Base-by-base conservation (phyloP, 352 stramenopile species). In the Phytophthora podocarpi region DNA sequence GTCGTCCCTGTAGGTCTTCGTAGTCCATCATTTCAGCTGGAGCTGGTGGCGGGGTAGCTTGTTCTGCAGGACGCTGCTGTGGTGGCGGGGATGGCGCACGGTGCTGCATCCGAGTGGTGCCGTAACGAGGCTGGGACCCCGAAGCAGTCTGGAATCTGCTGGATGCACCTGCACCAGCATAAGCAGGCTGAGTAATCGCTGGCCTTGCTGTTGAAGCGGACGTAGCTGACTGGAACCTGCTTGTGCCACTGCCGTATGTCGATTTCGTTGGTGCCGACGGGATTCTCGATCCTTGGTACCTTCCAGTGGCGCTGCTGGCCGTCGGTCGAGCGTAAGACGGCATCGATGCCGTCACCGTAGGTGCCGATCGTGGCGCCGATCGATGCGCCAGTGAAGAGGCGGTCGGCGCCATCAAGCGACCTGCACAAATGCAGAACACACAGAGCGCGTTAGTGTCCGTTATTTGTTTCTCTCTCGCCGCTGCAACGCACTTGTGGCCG, bases 381-480 rank as follows among this genome's bases (percentile, higher is more conserved):
- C 67, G 62, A 60, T 76, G 62, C 1, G 62, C 67, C 26, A 76
- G 26, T 20, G 70, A 71, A 21, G 70, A 68, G 3, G 57, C 67
- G 0, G 70, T 79, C 5, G 70, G 48, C 23, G 59, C 40, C 54
- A 67, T 64, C 39, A 73, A 67, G 15, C 53, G 62, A 36, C 67
- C 67, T 66, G 39, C 18, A 20, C 27, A 62, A 18, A 24, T 21
- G 21, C 28, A 42, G 20, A 26, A 59, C 13, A 36, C n/a, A 34
- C 16, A 40, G 12, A 62, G 23, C 15, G n/a, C 16, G 52, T 72
- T 50, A 69, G 41, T 34, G 52, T 54, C 16, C 26, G 37, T 49
- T 58, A 32, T 23, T 28, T 16, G 30, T 36, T 46, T 26, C 43
- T 64, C 35, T 31, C 28, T 23, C 15, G 18, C 7, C 40, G 15